phyloP scores from a whole-genome alignment of 2,329 filamentous ascomycete genomes.

The Neobulgaria alba region DNA sequence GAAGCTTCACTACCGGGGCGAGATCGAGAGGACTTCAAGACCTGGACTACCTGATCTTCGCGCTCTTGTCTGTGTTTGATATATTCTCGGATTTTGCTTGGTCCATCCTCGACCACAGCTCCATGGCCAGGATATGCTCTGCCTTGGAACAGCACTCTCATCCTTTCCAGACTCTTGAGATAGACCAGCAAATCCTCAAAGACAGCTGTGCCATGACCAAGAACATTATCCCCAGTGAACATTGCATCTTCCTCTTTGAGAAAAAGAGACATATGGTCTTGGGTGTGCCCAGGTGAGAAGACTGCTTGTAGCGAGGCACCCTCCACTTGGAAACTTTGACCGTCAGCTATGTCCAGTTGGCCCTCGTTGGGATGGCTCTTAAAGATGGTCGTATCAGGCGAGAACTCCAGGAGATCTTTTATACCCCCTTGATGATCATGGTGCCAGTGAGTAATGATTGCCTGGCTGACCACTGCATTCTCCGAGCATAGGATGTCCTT shows the following conservation, averaged over 20 bases:
- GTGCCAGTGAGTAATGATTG: constrained; percentile 89
- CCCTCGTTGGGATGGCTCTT: constrained; percentile 52
- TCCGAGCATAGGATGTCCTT: constrained; percentile 57
- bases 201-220: constrained; percentile 79
- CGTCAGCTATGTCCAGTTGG: constrained; percentile 47
- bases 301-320: constrained; percentile 61
- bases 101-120: constrained; percentile 64
- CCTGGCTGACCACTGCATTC: constrained; percentile 56
- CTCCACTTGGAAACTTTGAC: constrained; percentile 43
- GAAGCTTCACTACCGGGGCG: constrained; percentile 19
- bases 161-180: constrained; percentile 57
- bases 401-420: constrained; percentile 54
- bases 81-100: constrained; percentile 68
- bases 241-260: constrained; percentile 74
- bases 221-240: constrained; percentile 83
- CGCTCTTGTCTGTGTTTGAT: constrained; percentile 71
- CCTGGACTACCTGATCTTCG: constrained; percentile 67
- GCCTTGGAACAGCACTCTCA: constrained; percentile 57
- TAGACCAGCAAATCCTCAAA: constrained; percentile 71
- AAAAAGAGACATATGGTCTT: constrained; percentile 73
- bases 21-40: constrained; percentile 40
- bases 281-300: constrained; percentile 65
- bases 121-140: constrained; percentile 86
- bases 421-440: constrained; percentile 77
- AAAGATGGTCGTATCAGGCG: constrained; percentile 54